Conservation (phyloP, 2,329 filamentous ascomycete species). For the Drechslerella coelobrocha region DNA sequence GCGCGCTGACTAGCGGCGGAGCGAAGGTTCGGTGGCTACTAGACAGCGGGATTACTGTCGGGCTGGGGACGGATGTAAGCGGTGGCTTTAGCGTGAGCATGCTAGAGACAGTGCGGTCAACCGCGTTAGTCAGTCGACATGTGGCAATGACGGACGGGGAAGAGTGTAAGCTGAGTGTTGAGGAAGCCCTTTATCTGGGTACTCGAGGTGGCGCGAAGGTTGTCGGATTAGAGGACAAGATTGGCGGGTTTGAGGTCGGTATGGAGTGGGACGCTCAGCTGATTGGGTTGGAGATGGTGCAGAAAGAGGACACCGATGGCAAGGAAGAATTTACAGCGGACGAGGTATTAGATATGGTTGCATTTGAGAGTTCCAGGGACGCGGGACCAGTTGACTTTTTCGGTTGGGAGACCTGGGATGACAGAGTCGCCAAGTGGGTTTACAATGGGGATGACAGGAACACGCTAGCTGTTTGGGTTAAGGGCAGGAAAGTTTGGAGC, state of each 20-base stretch:
- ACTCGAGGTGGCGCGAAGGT: conserved; percentile 87
- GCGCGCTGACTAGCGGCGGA: conserved; percentile 77
- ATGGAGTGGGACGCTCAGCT: conserved; percentile 93
- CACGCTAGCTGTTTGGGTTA: conserved; percentile 86
- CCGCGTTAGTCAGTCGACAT: conserved; percentile 77
- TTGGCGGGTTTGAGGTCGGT: conserved; percentile 84
- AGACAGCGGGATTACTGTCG: conserved; percentile 76
- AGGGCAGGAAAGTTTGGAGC: conserved; percentile 71
- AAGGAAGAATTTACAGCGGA: conserved; percentile 55
- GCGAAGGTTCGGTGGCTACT: conserved; percentile 78
- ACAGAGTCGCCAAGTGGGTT: conserved; percentile 90
- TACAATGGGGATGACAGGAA: conserved; percentile 94
- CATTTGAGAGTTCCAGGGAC: conserved; percentile 56
- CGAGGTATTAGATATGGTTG: conserved; percentile 58
- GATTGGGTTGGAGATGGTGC: conserved; percentile 67
- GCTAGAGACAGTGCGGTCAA: conserved; percentile 81
- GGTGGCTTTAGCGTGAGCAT: conserved; percentile 85
- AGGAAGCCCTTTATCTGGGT: conserved; percentile 84
- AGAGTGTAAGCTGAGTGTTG: conserved; percentile 74
- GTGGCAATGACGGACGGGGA: conserved; percentile 66
- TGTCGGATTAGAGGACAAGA: conserved; percentile 72
- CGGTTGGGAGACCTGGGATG: conserved; percentile 87
- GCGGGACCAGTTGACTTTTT: conserved; percentile 82
- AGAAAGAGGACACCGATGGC: conserved; percentile 49
- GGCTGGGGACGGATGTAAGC: conserved; percentile 87